Percentiles rank a stretch among this genome's conserved stretches.
These are phyloP conservation scores for Podila clonocystis DNA, from an alignment of 192 early-diverging fungal genomes.

Conservation along the genomic window DNA sequence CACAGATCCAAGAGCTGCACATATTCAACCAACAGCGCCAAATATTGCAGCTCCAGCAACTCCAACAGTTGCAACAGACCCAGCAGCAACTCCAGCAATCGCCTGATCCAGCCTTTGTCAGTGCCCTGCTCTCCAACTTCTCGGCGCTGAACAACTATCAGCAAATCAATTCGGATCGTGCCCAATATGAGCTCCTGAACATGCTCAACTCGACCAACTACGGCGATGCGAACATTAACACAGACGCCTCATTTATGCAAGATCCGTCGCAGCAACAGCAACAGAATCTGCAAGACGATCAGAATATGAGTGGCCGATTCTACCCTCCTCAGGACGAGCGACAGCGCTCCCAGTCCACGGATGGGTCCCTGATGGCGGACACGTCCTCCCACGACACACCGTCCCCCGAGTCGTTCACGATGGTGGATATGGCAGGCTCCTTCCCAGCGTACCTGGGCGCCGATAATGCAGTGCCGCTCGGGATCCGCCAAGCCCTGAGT, in stretches of 20 bases:
- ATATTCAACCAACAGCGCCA: conserved; percentile 15
- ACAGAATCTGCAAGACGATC: neutral
- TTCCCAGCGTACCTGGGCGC: conserved; percentile 25
- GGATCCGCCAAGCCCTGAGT: conserved; percentile 24
- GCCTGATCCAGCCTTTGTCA: conserved; percentile 28
- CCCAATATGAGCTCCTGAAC: conserved; percentile 34
- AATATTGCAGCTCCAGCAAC: neutral
- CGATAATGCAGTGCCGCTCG: conserved; percentile 21
- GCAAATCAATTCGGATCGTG: conserved; percentile 46
- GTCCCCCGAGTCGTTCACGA: conserved; percentile 26
- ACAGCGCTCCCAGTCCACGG: conserved; percentile 10
- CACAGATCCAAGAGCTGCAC: too few species aligned
- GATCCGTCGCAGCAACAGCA: conserved; percentile 2
- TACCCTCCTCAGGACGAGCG: conserved; percentile 8
- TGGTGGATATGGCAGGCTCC: conserved; percentile 30
- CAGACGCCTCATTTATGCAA: neutral
- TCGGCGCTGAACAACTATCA: conserved; percentile 42
- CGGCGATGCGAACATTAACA: neutral
- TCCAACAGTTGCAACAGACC: conserved; percentile 25
- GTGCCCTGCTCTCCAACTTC: conserved; percentile 30
- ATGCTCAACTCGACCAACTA: conserved; percentile 37
- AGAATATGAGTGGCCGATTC: neutral
- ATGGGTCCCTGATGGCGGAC: conserved; percentile 19
- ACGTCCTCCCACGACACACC: conserved; percentile 15
- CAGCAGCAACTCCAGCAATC: conserved; percentile 14